phyloP scores from a whole-genome alignment of 805 yeast genomes.

The Candida oleophila region DNA sequence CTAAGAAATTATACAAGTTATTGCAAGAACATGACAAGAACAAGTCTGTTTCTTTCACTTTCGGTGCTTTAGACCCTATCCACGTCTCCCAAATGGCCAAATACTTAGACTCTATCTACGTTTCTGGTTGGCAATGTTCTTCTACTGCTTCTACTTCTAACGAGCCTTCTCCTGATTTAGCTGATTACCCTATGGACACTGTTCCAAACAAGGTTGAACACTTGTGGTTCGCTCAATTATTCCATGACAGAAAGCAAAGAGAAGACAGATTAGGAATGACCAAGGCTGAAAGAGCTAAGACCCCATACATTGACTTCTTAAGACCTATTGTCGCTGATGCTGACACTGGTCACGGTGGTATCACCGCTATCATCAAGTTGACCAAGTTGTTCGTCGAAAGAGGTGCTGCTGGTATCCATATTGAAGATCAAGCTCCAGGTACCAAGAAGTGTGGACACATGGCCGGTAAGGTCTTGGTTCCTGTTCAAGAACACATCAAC shows the following conservation, averaged over 20 bases:
- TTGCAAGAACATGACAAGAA: constrained; percentile 70
- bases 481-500: constrained; percentile 96
- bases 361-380: constrained; percentile 92
- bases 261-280: constrained; percentile 71
- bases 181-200: constrained; percentile 98
- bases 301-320: constrained; percentile 78
- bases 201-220: constrained; percentile 98
- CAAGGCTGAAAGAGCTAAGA: constrained; percentile 63
- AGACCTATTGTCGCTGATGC: constrained; percentile 97
- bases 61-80: constrained; percentile 95
- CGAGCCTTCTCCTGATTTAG: constrained; percentile 97
- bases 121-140: constrained; percentile 98
- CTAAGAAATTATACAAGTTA: constrained; percentile 74
- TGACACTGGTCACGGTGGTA: constrained; percentile 99
- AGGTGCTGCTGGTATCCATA: constrained; percentile 98
- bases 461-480: constrained; percentile 98
- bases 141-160: constrained; percentile 96
- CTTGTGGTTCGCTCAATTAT: constrained; percentile 91
- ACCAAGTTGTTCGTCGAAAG: constrained; percentile 95
- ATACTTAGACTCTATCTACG: constrained; percentile 87
- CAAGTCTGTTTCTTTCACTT: constrained; percentile 80
- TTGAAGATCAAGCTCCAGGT: constrained; percentile 99
- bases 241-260: constrained; percentile 96
- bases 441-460: constrained; percentile 98
- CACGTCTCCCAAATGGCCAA: constrained; percentile 97